Conservation (phyloP, 1,284 basidiomycete genomes). For the Trichosporon sp. region DNA sequence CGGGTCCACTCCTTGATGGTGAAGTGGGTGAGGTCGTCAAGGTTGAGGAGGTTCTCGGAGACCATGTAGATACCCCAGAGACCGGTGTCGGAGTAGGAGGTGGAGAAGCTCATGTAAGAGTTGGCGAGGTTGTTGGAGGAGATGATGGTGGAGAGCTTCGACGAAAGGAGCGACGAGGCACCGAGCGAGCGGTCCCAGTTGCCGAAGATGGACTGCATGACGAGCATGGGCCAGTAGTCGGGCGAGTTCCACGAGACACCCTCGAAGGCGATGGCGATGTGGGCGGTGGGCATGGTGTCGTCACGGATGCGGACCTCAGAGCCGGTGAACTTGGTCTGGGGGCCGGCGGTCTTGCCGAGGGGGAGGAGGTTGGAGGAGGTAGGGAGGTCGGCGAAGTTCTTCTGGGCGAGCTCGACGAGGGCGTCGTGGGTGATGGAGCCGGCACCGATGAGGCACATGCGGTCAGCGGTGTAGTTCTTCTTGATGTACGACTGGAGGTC, state of each 20-base stretch:
- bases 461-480: constrained; percentile 97
- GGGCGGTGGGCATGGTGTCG: constrained; percentile 83
- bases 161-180: constrained; percentile 84
- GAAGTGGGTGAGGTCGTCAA: constrained; percentile 94
- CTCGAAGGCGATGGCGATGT: constrained; percentile 96
- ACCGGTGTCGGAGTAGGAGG: constrained; percentile 98
- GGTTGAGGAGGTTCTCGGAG: constrained; percentile 86
- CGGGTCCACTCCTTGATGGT: constrained; percentile 96
- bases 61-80: constrained; percentile 99
- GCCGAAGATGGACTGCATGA: constrained; percentile 96
- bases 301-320: constrained; percentile 96
- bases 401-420: constrained; percentile 91
- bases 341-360: constrained; percentile 73
- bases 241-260: constrained; percentile 97
- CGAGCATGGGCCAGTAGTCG: constrained; percentile 99
- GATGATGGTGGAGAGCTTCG: constrained; percentile 87
- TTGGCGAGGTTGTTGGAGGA: constrained; percentile 96
- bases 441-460: constrained; percentile 97
- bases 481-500: constrained; percentile 92
- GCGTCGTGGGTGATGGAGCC: constrained; percentile 92
- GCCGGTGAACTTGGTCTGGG: constrained; percentile 82
- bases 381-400: constrained; percentile 89
- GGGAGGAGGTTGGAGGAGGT: constrained; percentile 84
- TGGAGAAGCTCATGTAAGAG: constrained; percentile 99
- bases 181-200: constrained; percentile 99